A percentile compares a stretch with the other conserved stretches of the same genome.
Evolutionary conservation across 164 flowering plant genomes (phyloP).

Genomic region (Piper betle): DNA sequence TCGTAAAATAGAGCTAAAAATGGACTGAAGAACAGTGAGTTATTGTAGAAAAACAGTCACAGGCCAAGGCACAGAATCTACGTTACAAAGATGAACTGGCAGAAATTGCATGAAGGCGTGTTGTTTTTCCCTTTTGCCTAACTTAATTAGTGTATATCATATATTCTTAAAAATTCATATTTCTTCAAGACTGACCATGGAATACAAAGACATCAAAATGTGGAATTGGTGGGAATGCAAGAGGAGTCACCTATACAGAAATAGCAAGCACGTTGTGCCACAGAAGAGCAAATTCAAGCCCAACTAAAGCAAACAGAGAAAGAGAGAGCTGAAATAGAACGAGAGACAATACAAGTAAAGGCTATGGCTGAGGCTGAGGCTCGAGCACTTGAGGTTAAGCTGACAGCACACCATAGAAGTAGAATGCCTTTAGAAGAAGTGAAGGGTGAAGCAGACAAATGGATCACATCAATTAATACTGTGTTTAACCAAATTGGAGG

Average conservation of each 20-base stretch:
- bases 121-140: not conserved
- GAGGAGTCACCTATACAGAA: conserved; percentile 74
- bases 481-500: conserved; percentile 92
- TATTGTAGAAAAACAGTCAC: conserved; percentile 67
- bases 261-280: conserved; percentile 70
- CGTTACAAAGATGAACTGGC: conserved; percentile 86
- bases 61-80: conserved; percentile 76
- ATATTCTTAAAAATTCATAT: not conserved
- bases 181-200: conserved; percentile 79
- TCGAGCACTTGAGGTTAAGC: conserved; percentile 83
- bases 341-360: conserved; percentile 68
- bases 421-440: conserved; percentile 64
- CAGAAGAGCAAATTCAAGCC: conserved; percentile 90
- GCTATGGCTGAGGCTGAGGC: conserved; percentile 95
- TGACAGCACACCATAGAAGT: conserved; percentile 73
- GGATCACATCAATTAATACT: conserved; percentile 87
- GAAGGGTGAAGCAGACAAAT: conserved; percentile 73
- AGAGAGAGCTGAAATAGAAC: conserved; percentile 79
- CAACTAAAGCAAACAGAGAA: conserved; percentile 79
- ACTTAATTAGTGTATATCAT: not conserved
- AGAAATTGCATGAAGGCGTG: conserved; percentile 87
- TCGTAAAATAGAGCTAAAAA: conserved; percentile 55
- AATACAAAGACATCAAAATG: conserved; percentile 62
- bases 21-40: conserved; percentile 73
- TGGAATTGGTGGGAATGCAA: conserved; percentile 88